Evolutionary conservation across 768 basidiomycete genomes (phyloP).

Genomic region (Russula foetens): DNA sequence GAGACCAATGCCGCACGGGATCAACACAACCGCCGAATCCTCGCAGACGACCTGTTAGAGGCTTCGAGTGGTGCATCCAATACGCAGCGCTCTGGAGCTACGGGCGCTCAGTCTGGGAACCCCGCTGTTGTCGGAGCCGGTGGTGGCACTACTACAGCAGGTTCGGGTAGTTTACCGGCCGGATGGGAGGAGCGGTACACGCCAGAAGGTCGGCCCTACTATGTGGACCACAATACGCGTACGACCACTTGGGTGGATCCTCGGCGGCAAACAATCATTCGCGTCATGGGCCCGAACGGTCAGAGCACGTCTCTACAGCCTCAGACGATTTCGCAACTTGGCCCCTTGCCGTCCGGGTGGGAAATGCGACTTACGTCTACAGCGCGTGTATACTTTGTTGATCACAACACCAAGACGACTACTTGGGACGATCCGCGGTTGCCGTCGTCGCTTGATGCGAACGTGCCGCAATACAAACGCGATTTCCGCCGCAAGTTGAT

Average conservation of each 20-base stretch:
- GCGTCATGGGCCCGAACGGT: conserved; percentile 92
- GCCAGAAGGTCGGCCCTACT: conserved; percentile 96
- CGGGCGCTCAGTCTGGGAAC: conserved; percentile 26
- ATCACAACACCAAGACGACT: conserved; percentile 99
- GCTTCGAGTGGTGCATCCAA: conserved; percentile 36
- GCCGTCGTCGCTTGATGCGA: conserved; percentile 90
- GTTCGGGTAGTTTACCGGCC: conserved; percentile 82
- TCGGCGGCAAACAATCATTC: conserved; percentile 90
- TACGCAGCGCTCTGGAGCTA: conserved; percentile 21
- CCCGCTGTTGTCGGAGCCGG: conserved; percentile 41
- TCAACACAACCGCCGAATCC: conserved; percentile 75
- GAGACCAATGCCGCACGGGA: conserved; percentile 83
- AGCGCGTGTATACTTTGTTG: conserved; percentile 98
- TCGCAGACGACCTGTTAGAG: conserved; percentile 83
- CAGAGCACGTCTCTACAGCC: conserved; percentile 85
- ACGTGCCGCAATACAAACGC: conserved; percentile 99
- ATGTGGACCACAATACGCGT: conserved; percentile 98
- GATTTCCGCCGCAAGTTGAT: conserved; percentile 99
- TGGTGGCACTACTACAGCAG: conserved; percentile 53
- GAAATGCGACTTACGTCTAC: conserved; percentile 99
- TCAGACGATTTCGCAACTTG: conserved; percentile 93
- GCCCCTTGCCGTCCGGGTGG: conserved; percentile 96
- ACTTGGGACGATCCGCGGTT: conserved; percentile 99
- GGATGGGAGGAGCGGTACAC: conserved; percentile 99
- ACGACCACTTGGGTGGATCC: conserved; percentile 99